Base-by-base conservation (phyloP, 2,329 filamentous ascomycete species). In the Emergomyces orientalis region DNA sequence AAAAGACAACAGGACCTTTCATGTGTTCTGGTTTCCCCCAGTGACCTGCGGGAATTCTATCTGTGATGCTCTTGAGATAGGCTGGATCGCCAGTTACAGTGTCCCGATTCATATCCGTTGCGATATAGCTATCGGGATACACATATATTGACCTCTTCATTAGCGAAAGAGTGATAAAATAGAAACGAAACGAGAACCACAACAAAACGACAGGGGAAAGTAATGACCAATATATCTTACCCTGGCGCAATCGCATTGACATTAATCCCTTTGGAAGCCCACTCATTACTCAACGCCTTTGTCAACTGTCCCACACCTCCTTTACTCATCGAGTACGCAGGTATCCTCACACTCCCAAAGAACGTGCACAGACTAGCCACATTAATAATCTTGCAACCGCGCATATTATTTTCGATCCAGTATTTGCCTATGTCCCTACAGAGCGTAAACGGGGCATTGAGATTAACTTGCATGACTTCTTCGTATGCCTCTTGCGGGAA, bases 201-300 rank as follows among this genome's bases (percentile, higher is more conserved):
- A 9, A 27, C 19, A 17, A 11, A 59, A 13, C 19, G 13, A 22
- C 19, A 57, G n/a, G 30, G n/a, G 9, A 41, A 41, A 7, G 8
- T 41, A 17, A 9, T 37, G 4, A 37, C 8, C 27, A 37, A 47
- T 7, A 59, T 27, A 59, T 32, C 57, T 47, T 96, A 96, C 0
- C 91, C 91, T 0, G 91, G 91, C 2, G 91, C 91, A 71, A 96
- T 90, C 13, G 88, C 90, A 74, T 96, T 96, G 41, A 96, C 91
- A 0, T 83, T 90, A 64, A 96, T 82, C 2, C 91, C 90, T 70
- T 86, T 82, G 19, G 79, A 75, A 0, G 87, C 85, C 91, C 91
- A 96, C 78, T 95, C 90, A 72, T 96, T 96, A 58, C 86, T 86
- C 63, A 96, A 81, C 32, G 88, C 87, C 78, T 94, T 95, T 56